Evolutionary conservation across 139 green algal genomes (phyloP), one percentile per base, ranked within the genome.

Genomic region (Monoraphidium neglectum): DNA sequence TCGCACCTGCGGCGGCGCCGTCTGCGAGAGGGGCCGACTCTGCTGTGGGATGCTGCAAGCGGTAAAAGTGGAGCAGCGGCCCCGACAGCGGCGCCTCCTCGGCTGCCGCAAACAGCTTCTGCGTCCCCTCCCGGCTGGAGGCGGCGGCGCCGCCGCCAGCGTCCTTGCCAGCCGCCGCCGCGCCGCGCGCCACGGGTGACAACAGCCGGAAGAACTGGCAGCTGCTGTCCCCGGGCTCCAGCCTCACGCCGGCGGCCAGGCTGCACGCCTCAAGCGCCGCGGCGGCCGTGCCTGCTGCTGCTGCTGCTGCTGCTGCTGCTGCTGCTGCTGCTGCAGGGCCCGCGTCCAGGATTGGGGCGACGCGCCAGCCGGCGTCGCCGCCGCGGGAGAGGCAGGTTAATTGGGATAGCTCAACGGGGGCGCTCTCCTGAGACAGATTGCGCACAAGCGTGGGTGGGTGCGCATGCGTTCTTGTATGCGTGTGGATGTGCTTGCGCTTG

Each of bases 141-240:
- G n/a, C n/a, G n/a, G 38, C 28, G 26, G 16, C 37, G 56, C 15
- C 28, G 47, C 8, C 47, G 30, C 16, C 10, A 32, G 46, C 28
- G 28, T 23, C 21, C 43, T n/a, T 28, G 51, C 30, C 54, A 4
- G 46, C 49, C 2, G 38, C 38, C 30, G 54, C 70, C 15, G 54
- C 54, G 68, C 26, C 18, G 32, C 21, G 37, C 32, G 60, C 47
- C 30, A 62, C 61, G 21, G 75, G 81, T 30, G 81, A 77, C 53
- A 67, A 46, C 8, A 83, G 77, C 61, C 81, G 78, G 46, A 82
- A 32, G 18, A 68, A 79, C 23, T 84, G 78, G 4, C 38, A 68
- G 18, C 70, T 65, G 43, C 74, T 61, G 24, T 87, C 77, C 26
- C 82, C 78, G 21, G 82, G 47, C 26, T 73, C n/a, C 59, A 87